phyloP scores from a whole-genome alignment of 2,329 filamentous ascomycete species.

The Claviceps africana region DNA sequence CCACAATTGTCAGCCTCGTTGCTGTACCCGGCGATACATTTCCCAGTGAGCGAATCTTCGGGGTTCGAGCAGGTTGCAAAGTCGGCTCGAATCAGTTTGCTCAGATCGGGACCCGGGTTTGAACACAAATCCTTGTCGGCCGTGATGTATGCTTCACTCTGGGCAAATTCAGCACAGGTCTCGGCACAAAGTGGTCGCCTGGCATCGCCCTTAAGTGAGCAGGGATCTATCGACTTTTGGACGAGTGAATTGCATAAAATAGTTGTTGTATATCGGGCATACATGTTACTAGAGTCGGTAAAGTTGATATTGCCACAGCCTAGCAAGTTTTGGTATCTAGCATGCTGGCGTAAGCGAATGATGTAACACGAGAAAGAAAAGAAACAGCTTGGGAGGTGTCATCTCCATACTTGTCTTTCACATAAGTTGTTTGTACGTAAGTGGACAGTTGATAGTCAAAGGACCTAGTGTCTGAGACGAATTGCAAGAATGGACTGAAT shows the following conservation, averaged over 20 bases:
- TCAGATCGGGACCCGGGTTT: conserved; percentile 48
- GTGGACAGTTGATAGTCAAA: conserved; percentile 64
- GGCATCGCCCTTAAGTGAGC: conserved; percentile 48
- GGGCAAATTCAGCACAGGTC: conserved; percentile 73
- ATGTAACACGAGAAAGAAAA: background rate
- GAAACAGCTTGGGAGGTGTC: background rate
- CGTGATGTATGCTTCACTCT: conserved; percentile 75
- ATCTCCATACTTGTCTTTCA: conserved; percentile 53
- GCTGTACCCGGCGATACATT: conserved; percentile 58
- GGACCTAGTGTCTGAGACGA: conserved; percentile 57
- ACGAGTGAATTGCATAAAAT: conserved; percentile 89
- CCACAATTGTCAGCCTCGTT: conserved; percentile 87
- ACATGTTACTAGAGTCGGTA: conserved; percentile 65
- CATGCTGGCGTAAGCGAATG: background rate
- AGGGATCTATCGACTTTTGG: conserved; percentile 67
- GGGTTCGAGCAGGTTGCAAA: conserved; percentile 82
- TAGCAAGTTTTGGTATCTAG: conserved; percentile 66
- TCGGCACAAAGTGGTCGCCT: conserved; percentile 75
- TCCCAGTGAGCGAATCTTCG: conserved; percentile 58
- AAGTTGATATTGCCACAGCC: conserved; percentile 69
- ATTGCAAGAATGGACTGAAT: conserved; percentile 66
- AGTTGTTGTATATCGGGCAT: conserved; percentile 85
- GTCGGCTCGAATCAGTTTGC: conserved; percentile 73
- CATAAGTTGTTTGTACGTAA: conserved; percentile 64
- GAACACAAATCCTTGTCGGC: conserved; percentile 62